Evolutionary conservation across 805 yeast species (phyloP).

Genomic region (Barnettozyma siamensis): DNA sequence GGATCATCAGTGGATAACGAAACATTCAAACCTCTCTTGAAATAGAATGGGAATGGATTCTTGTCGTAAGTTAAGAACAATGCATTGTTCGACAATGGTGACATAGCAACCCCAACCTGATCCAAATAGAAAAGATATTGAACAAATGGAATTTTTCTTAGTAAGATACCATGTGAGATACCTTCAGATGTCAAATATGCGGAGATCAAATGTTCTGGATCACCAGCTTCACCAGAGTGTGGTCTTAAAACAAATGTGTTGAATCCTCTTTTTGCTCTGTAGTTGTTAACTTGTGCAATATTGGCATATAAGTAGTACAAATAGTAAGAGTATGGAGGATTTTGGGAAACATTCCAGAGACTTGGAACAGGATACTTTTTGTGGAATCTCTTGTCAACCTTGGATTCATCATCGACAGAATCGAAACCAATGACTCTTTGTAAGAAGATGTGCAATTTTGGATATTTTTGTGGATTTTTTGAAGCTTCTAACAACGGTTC

Average conservation of each 20-base stretch:
- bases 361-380: slow-evolving; percentile 82
- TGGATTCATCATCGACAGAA: slow-evolving; percentile 97
- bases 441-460: slow-evolving; percentile 83
- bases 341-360: slow-evolving; percentile 68
- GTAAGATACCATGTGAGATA: slow-evolving; percentile 89
- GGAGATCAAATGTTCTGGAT: slow-evolving; percentile 91
- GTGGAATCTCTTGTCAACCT: slow-evolving; percentile 76
- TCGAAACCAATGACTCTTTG: slow-evolving; percentile 97
- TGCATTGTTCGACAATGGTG: slow-evolving; percentile 95
- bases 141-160: slow-evolving; percentile 90
- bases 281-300: slow-evolving; percentile 76
- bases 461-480: slow-evolving; percentile 75
- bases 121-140: slow-evolving; percentile 91
- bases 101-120: slow-evolving; percentile 97
- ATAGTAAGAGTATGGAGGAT: slow-evolving; percentile 98
- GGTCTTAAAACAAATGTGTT: slow-evolving; percentile 95
- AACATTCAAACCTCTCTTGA: slow-evolving; percentile 89
- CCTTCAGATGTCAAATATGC: slow-evolving; percentile 88
- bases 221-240: slow-evolving; percentile 99
- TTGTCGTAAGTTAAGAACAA: slow-evolving; percentile 92
- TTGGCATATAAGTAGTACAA: slow-evolving; percentile 85
- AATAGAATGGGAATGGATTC: slow-evolving; percentile 89
- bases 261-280: slow-evolving; percentile 69
- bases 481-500: slow-evolving; percentile 89
- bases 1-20: slow-evolving; percentile 97